phyloP scores from a whole-genome alignment of 2,329 filamentous ascomycete genomes.

The Nothomitra cinnamomea region DNA sequence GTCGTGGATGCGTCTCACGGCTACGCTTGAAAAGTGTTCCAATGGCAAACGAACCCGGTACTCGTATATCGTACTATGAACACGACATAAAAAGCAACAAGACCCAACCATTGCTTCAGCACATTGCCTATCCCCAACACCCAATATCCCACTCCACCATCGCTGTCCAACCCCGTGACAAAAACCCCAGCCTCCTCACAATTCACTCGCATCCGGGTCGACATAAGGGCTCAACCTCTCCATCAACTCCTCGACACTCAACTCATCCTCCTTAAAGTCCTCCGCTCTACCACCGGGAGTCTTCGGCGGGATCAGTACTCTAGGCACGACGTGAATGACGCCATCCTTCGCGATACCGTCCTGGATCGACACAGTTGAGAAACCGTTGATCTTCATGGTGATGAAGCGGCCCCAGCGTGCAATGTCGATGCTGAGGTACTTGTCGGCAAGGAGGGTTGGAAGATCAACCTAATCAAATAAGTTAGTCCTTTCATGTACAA shows the following conservation, averaged over 20 bases:
- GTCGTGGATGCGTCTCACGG: no score
- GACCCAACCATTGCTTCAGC: no score
- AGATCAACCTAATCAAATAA: conserved; percentile 34
- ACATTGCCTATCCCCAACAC: no score
- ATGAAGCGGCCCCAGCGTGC: conserved; percentile 49
- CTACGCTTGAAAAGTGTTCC: no score
- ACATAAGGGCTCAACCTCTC: conserved; percentile 33
- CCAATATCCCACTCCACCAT: no score
- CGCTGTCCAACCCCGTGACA: no score
- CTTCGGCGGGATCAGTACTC: conserved; percentile 61
- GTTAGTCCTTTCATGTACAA: no score
- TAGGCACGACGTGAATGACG: conserved; percentile 60
- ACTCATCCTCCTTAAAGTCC: conserved; percentile 25
- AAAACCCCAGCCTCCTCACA: neutral
- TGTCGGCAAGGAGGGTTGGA: conserved; percentile 51
- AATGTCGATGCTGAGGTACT: conserved; percentile 55
- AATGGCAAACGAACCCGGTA: no score
- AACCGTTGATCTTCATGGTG: conserved; percentile 59
- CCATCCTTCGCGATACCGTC: conserved; percentile 65
- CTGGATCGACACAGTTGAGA: conserved; percentile 43
- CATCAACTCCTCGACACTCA: conserved; percentile 43
- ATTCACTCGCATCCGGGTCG: neutral
- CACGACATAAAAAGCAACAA: no score
- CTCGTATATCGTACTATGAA: no score
- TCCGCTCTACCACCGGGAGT: conserved; percentile 20